Conservation (phyloP, 345 rosid species). For the Aurinia saxatilis region DNA sequence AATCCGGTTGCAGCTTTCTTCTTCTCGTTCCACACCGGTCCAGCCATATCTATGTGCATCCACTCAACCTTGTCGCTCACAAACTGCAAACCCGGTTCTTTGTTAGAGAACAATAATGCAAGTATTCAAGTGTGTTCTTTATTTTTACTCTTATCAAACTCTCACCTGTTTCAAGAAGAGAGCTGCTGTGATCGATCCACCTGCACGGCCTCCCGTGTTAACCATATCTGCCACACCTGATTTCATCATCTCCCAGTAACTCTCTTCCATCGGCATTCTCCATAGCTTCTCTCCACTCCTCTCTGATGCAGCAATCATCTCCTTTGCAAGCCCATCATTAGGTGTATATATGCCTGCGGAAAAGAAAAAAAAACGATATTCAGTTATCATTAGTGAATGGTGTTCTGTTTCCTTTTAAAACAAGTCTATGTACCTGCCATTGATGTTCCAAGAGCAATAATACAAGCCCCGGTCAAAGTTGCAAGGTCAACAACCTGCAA, state of each 20-base stretch:
- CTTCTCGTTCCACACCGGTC: constrained; percentile 91
- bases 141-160: not conserved
- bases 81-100: constrained; percentile 47
- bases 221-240: constrained; percentile 96
- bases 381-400: not conserved
- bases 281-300: constrained; percentile 87
- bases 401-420: not conserved
- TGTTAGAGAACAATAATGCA: not conserved
- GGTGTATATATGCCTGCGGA: constrained; percentile 78
- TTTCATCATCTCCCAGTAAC: constrained; percentile 97
- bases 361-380: not conserved
- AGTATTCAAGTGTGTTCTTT: not conserved
- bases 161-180: constrained; percentile 87
- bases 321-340: constrained; percentile 75
- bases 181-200: constrained; percentile 91
- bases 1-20: constrained; percentile 75
- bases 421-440: constrained; percentile 57
- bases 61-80: constrained; percentile 78
- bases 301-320: constrained; percentile 67
- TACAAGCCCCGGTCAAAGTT: constrained; percentile 85
- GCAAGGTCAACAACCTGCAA: constrained; percentile 82
- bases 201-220: constrained; percentile 76
- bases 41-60: constrained; percentile 99
- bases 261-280: constrained; percentile 97
- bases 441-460: constrained; percentile 89